phyloP scores from a whole-genome alignment of 1,284 basidiomycete genomes.

The Anthracocystis setariae region DNA sequence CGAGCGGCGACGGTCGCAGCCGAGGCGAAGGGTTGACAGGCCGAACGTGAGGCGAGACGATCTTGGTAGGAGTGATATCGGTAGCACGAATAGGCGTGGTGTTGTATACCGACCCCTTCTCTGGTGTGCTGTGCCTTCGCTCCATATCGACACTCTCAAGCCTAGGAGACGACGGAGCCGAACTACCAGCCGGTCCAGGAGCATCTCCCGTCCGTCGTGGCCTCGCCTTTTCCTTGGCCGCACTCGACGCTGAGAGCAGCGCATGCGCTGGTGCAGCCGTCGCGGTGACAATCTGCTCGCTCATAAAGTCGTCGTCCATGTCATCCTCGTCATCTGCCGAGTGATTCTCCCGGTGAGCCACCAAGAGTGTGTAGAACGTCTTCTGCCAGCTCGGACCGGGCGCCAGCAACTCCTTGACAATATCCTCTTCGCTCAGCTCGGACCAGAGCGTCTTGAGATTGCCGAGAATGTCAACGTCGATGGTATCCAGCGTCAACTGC shows the following conservation, averaged over 20 bases:
- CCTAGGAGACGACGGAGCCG: slow-evolving; percentile 31
- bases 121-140: slow-evolving; percentile 44
- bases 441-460: slow-evolving; percentile 91
- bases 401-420: slow-evolving; percentile 52
- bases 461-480: slow-evolving; percentile 88
- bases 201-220: slow-evolving; percentile 33
- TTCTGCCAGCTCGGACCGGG: slow-evolving; percentile 65
- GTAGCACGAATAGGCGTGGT: slow-evolving; percentile 19
- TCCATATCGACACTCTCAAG: slow-evolving; percentile 45
- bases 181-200: slow-evolving; percentile 17
- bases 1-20: slow-evolving; percentile 29
- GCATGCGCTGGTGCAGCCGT: slow-evolving; percentile 33
- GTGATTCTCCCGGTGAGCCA: slow-evolving; percentile 64
- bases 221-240: slow-evolving; percentile 40
- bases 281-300: slow-evolving; percentile 37
- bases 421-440: slow-evolving; percentile 54
- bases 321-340: slow-evolving; percentile 64
- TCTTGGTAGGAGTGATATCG: slow-evolving; percentile 26
- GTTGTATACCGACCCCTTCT: slow-evolving; percentile 36
- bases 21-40: slow-evolving; percentile 39
- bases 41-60: slow-evolving; percentile 29
- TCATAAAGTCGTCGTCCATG: slow-evolving; percentile 47
- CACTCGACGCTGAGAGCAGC: slow-evolving; percentile 21
- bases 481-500: slow-evolving; percentile 66
- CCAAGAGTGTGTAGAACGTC: slow-evolving; percentile 66